Evolutionary conservation across 73 alveolate species (phyloP).

Genomic region (Stentor coeruleus): DNA sequence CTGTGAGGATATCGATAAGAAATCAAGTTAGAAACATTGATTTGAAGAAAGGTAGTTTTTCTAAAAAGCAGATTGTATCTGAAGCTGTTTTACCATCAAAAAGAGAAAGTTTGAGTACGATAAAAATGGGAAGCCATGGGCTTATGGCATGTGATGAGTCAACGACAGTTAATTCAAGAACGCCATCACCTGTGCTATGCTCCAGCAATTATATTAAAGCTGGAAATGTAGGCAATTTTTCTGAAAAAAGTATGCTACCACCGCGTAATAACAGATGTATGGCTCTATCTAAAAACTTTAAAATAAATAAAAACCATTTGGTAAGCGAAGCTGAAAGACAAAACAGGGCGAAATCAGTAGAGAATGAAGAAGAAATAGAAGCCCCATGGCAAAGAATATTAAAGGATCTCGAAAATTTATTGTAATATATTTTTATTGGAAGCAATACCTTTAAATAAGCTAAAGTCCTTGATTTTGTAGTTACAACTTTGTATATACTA

Average conservation of each 20-base stretch:
- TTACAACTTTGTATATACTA: too few species aligned
- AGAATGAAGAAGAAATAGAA: neutral
- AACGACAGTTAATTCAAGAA: neutral
- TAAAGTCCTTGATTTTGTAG: too few species aligned
- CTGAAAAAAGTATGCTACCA: too few species aligned
- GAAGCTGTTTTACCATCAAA: neutral
- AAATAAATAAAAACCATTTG: too few species aligned
- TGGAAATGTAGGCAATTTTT: too few species aligned
- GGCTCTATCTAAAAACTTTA: neutral
- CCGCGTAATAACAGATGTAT: neutral
- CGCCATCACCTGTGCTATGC: conserved; percentile 11
- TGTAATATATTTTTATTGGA: too few species aligned
- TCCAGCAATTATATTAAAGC: too few species aligned
- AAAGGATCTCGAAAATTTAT: neutral
- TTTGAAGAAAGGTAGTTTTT: too few species aligned
- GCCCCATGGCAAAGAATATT: neutral
- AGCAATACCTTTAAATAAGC: too few species aligned
- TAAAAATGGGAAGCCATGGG: too few species aligned
- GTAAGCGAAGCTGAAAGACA: neutral
- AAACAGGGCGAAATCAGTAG: neutral
- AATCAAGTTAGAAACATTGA: neutral
- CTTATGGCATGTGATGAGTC: neutral
- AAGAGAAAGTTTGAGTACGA: neutral
- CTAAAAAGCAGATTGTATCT: neutral
- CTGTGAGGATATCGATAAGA: neutral